Conservation (phyloP, 768 basidiomycete genomes). For the Serendipita sp. region DNA sequence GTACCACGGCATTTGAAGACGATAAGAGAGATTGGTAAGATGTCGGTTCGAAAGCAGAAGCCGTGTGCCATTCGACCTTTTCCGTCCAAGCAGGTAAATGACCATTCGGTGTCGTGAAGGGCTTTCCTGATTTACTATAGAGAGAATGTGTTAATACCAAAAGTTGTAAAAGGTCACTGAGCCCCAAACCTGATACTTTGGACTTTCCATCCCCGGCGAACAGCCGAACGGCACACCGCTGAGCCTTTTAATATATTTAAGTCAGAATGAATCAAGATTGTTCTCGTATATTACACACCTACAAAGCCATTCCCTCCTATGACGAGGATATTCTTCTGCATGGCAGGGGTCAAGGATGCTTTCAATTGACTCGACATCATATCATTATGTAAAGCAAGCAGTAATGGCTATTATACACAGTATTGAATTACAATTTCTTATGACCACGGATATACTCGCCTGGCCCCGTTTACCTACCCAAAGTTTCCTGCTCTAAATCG, state of each 20-base stretch:
- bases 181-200: constrained; percentile 63
- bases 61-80: constrained; percentile 76
- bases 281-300: constrained; percentile 29
- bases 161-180: not conserved
- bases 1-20: constrained; percentile 62
- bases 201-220: constrained; percentile 71
- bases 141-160: not conserved
- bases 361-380: not conserved
- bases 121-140: constrained; percentile 40
- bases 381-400: not conserved
- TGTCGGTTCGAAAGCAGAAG: constrained; percentile 62
- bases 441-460: too few relatives aligned
- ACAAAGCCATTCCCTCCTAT: constrained; percentile 98
- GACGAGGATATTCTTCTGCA: constrained; percentile 58
- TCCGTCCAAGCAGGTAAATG: constrained; percentile 76
- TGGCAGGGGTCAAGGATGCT: not conserved
- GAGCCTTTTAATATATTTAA: constrained; percentile 43
- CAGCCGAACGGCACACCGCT: constrained; percentile 76
- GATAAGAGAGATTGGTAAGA: constrained; percentile 56
- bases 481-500: not conserved
- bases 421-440: too few relatives aligned
- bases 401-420: not conserved
- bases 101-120: constrained; percentile 78
- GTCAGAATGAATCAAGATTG: not conserved
- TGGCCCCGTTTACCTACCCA: not conserved